Percentiles rank a stretch among this genome's conserved stretches.
Conservation (phyloP, 352 stramenopile species). For the Phytophthora agathidicida region DNA sequence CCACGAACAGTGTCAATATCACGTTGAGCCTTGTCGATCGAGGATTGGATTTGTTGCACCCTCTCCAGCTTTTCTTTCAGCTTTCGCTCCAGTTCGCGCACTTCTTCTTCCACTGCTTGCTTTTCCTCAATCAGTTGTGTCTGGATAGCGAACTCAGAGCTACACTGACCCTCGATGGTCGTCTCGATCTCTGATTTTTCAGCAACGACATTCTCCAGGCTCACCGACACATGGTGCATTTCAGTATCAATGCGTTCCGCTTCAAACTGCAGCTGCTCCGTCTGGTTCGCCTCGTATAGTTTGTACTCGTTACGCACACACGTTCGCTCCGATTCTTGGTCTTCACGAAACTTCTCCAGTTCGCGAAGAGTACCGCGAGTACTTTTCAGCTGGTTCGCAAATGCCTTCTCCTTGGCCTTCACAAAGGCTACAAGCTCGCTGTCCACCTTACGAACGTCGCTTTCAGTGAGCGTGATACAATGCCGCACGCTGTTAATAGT, state of each 20-base stretch:
- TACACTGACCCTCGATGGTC: conserved; percentile 81
- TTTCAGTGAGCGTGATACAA: conserved; percentile 81
- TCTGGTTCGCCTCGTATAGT: conserved; percentile 69
- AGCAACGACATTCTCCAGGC: conserved; percentile 65
- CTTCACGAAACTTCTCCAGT: conserved; percentile 79
- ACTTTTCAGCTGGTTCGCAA: conserved; percentile 77
- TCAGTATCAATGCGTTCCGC: conserved; percentile 75
- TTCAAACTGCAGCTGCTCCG: conserved; percentile 81
- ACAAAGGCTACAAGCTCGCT: conserved; percentile 69
- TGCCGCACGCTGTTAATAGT: conserved; percentile 85
- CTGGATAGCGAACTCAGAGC: conserved; percentile 60
- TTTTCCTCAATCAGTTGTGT: conserved; percentile 65
- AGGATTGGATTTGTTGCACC: conserved; percentile 62
- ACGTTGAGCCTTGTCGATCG: conserved; percentile 74
- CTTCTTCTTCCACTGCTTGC: conserved; percentile 66
- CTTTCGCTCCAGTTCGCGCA: conserved; percentile 72
- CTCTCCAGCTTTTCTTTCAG: conserved; percentile 65
- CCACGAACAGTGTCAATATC: conserved; percentile 79
- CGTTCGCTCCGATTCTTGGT: conserved; percentile 62
- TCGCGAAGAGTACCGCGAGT: conserved; percentile 74
- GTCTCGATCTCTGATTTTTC: conserved; percentile 82
- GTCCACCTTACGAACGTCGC: conserved; percentile 80
- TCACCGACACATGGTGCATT: conserved; percentile 78
- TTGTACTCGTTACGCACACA: conserved; percentile 61
- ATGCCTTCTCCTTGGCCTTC: conserved; percentile 81